Percentiles rank a stretch among this genome's conserved stretches.
Conservation (phyloP, 1,284 basidiomycete genomes). For the Fomitopsis betulina region DNA sequence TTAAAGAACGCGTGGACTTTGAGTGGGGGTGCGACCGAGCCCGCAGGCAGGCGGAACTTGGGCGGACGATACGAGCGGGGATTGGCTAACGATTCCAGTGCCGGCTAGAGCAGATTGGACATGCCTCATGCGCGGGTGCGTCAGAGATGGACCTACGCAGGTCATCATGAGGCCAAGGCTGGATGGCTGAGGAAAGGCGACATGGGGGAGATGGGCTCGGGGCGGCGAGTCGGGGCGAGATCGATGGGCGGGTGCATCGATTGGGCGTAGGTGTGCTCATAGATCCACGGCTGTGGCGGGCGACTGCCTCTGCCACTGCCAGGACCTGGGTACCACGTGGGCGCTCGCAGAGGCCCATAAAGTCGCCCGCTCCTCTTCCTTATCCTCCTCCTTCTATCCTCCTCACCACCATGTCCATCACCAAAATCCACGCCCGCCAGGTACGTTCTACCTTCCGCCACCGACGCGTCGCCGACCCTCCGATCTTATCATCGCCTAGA, state of each 20-base stretch:
- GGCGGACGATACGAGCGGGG: neutral
- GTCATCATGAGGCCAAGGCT: neutral
- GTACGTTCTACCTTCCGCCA: constrained; percentile 33
- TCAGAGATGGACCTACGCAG: neutral
- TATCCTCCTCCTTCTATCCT: constrained; percentile 17
- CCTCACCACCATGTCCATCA: constrained; percentile 71
- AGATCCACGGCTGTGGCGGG: neutral
- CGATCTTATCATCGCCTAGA: constrained; percentile 44
- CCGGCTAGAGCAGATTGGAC: neutral
- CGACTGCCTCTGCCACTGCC: neutral
- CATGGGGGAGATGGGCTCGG: neutral
- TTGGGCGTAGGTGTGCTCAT: neutral
- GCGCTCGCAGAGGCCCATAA: neutral
- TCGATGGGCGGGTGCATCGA: constrained; percentile 5
- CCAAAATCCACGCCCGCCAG: constrained; percentile 85
- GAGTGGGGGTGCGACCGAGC: neutral
- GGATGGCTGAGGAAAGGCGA: neutral
- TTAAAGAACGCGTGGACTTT: neutral
- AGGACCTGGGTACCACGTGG: constrained; percentile 9
- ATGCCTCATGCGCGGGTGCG: neutral
- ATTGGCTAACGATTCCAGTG: neutral
- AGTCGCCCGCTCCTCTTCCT: neutral
- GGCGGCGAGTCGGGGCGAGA: constrained; percentile 1
- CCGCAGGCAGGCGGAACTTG: neutral
- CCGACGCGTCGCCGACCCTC: neutral